Evolutionary conservation across 1,139 yeast species (phyloP).

Genomic region (Saccharomyces pastorianus): DNA sequence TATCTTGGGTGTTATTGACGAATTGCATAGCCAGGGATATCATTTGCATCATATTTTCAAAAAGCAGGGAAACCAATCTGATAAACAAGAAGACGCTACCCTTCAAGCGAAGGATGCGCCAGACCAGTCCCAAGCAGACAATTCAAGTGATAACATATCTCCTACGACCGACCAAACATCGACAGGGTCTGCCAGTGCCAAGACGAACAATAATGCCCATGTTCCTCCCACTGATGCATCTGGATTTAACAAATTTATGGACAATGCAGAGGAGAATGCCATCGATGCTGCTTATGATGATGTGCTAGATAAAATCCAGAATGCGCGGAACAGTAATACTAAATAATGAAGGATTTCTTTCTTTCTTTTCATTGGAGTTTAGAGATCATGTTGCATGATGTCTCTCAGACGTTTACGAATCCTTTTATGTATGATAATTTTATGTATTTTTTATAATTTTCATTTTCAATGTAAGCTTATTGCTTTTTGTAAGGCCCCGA

Average conservation of each 20-base stretch:
- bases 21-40: constrained; percentile 45
- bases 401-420: background rate
- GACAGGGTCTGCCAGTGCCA: background rate
- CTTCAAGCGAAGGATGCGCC: background rate
- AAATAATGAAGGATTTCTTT: background rate
- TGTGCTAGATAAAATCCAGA: constrained; percentile 39
- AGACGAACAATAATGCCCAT: background rate
- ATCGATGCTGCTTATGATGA: constrained; percentile 46
- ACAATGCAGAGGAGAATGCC: constrained; percentile 28
- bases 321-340: constrained; percentile 28
- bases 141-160: background rate
- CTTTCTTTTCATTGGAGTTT: background rate
- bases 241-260: constrained; percentile 6
- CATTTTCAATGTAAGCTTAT: background rate
- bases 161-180: background rate
- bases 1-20: constrained; percentile 43
- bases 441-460: background rate
- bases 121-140: background rate
- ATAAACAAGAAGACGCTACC: background rate
- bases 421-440: background rate
- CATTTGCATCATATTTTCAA: constrained; percentile 45
- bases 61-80: constrained; percentile 15
- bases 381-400: no score
- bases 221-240: constrained; percentile 9
- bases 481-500: background rate